Evolutionary conservation across 345 rosid species (phyloP), one percentile per base, ranked within the genome.

Genomic region (Carallia pectinifolia): DNA sequence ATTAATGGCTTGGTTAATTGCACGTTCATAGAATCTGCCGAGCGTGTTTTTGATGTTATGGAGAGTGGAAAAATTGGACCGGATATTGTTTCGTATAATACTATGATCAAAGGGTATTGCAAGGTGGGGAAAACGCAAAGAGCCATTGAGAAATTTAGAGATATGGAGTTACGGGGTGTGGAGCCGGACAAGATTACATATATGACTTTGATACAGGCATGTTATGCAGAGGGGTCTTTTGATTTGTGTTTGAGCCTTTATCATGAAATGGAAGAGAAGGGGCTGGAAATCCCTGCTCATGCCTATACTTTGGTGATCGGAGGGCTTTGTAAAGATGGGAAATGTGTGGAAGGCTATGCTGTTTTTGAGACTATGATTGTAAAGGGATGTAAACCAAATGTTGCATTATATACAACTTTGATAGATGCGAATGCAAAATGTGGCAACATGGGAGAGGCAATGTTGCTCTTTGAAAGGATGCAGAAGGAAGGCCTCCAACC

Each of bases 21-120:
- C 1, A 76, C 69, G 86, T 92, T 87, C 50, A 67, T 90, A 62
- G 96, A 89, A 59, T 90, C 97, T 9, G 88, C 96, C 0, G 97
- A 90, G 77, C 75, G 74, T 6, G 89, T 92, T 53, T 92, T 92
- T 37, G 87, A 87, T 80, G 89, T 83, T 40, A 95, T 87, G 99
- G 88, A 84, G 69, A 85, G 75, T 31, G 90, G 97, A 3, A 84
- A 73, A 71, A 77, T 89, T 68, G 70, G 81, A 56, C 96, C 96
- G 0, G 97, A 87, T 80, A 72, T 82, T 61, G 93, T 95, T 70
- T 81, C 92, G 61, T 89, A 82, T 67, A 92, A 92, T 68, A 92
- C 93, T 0, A 83, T 92, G 97, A 81, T 95, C 62, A 94, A 94
- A 65, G 97, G 99, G 58, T 90, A 87, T 66, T 83, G 92, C 76